Percentiles rank a stretch among this genome's conserved stretches.
These are phyloP conservation scores for Phytophthora sp. DNA, from an alignment of 352 stramenopile genomes.

Conservation along the genomic window DNA sequence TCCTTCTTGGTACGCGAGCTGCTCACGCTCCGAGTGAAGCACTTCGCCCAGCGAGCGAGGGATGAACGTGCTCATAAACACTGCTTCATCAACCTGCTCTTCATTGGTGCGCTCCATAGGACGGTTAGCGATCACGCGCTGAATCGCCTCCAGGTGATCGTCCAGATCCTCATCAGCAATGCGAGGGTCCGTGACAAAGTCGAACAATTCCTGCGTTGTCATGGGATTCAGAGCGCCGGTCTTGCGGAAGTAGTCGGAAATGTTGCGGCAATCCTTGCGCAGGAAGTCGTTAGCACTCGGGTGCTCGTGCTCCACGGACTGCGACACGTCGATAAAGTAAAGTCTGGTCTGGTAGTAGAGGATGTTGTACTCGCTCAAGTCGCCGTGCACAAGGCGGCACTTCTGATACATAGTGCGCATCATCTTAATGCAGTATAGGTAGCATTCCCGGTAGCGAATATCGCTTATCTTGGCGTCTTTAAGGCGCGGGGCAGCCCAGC, in stretches of 20 bases:
- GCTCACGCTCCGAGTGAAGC: constrained; percentile 84
- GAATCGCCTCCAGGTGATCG: constrained; percentile 89
- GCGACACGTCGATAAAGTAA: constrained; percentile 99
- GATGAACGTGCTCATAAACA: constrained; percentile 95
- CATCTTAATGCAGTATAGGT: constrained; percentile 95
- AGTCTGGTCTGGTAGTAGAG: constrained; percentile 97
- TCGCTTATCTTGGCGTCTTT: constrained; percentile 95
- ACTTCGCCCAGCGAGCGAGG: constrained; percentile 96
- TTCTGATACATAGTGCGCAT: constrained; percentile 97
- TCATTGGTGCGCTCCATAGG: constrained; percentile 64
- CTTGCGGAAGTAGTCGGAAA: constrained; percentile 97
- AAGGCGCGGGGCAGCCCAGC: constrained; percentile 94
- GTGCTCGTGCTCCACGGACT: constrained; percentile 99
- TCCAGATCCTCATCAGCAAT: constrained; percentile 83
- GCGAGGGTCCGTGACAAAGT: constrained; percentile 93
- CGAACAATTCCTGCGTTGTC: constrained; percentile 95
- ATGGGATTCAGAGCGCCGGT: constrained; percentile 92
- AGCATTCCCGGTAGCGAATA: constrained; percentile 93
- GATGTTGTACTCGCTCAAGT: constrained; percentile 99
- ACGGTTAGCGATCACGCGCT: constrained; percentile 86
- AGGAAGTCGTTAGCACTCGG: constrained; percentile 97
- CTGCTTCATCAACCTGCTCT: constrained; percentile 93
- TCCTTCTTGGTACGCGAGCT: constrained; percentile 85
- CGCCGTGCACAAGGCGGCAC: constrained; percentile 97
- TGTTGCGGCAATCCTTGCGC: constrained; percentile 97